Evolutionary conservation across 2,329 filamentous ascomycete genomes (phyloP), one percentile per base, ranked within the genome.

Genomic region (Colletotrichum caudatum): DNA sequence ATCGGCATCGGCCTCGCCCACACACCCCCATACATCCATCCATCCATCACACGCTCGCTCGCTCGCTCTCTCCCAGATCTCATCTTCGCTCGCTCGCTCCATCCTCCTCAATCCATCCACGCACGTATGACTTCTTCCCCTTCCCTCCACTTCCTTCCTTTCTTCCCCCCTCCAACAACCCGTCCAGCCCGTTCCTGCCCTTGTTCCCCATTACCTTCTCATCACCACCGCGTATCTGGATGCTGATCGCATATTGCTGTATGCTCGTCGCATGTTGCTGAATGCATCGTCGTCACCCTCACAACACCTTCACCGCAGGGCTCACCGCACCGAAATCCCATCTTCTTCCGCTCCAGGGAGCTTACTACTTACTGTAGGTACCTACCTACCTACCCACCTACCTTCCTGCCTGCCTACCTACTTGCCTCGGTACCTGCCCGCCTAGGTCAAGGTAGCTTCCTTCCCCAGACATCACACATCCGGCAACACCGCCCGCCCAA

Each of bases 1-100:
- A 53, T 61, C 58, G 59, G 59, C 59, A 61, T 61, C 59, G 59
- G 29, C 20, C 18, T 61, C 59, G 33, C 44, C 59, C 59, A 61
- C 59, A 20, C 57, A n/a, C 44, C 44, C 57, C 53, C 53, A 29
- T 29, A 29, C 29, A 23, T 44, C 29, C 44, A 61, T 46, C 41
- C 41, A 48, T 3, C 58, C 33, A 46, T 61, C 58, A 8, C 58
- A 60, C 41, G n/a, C 39, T 60, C 18, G 23, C 26, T 46, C 57
- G 1, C 41, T 2, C 20, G 16, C 58, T 35, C 58, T 61, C 41
- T 48, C 26, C 20, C 58, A 41, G 39, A 53, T 53, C 50, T 39
- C 54, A 57, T 57, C 54, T 33, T 56, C 53, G 53, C 53, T 58
- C 54, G 33, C 23, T 11, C 35, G 41, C 35, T 41, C 56, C 20